Evolutionary conservation across 306 rosid genomes (phyloP).

Genomic region (Dryas alaskensis): DNA sequence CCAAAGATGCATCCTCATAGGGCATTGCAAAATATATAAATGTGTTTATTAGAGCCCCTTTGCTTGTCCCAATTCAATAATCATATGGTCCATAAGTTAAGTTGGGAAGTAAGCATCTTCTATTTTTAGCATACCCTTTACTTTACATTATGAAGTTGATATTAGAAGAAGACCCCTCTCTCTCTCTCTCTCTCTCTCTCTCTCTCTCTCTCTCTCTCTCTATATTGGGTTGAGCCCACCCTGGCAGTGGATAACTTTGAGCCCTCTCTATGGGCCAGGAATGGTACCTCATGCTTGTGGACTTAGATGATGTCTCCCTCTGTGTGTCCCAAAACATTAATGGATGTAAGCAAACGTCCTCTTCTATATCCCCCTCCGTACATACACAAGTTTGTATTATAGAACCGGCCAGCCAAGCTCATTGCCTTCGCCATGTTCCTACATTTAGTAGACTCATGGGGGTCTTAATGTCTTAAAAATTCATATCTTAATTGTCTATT

Average conservation of each 20-base stretch:
- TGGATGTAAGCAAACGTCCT: slow-evolving; percentile 19
- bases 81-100: slow-evolving; percentile 8
- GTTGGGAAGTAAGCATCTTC: slow-evolving; percentile 6
- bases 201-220: neutral
- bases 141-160: neutral
- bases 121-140: neutral
- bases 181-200: neutral
- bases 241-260: neutral
- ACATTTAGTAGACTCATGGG: slow-evolving; percentile 2
- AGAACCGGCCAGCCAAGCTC: slow-evolving; percentile 6
- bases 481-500: too few species aligned
- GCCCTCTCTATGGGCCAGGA: slow-evolving; percentile 2
- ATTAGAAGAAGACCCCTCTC: neutral
- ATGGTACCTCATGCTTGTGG: neutral
- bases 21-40: slow-evolving; percentile 11
- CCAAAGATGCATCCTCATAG: slow-evolving; percentile 41
- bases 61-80: slow-evolving; percentile 6
- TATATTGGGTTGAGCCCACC: neutral
- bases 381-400: slow-evolving; percentile 2
- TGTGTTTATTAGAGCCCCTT: neutral
- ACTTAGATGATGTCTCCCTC: slow-evolving; percentile 10
- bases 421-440: slow-evolving; percentile 17
- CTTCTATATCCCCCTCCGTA: slow-evolving; percentile 10
- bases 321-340: neutral
- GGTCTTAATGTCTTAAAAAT: neutral